A percentile compares a stretch with the other conserved stretches of the same genome.
phyloP scores from a whole-genome alignment of 164 flowering plant genomes.

The Hamamelis virginiana region DNA sequence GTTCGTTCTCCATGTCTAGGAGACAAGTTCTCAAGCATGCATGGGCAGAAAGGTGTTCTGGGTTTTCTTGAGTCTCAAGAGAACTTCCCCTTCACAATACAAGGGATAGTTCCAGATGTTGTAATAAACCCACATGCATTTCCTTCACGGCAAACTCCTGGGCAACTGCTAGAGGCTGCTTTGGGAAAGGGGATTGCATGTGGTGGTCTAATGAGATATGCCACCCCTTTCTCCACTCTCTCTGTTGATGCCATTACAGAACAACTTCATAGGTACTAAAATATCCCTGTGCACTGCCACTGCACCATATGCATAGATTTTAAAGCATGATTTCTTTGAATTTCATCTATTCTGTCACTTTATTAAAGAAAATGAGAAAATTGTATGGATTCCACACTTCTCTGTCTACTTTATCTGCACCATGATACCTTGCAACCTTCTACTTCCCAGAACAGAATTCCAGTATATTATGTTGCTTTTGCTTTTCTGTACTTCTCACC shows the following conservation, averaged over 20 bases:
- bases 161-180: slow-evolving; percentile 92
- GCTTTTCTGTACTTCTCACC: too few species aligned
- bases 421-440: too few species aligned
- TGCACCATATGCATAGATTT: background rate
- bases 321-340: background rate
- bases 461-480: too few species aligned
- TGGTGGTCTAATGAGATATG: slow-evolving; percentile 59
- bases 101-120: slow-evolving; percentile 96
- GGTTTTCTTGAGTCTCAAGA: slow-evolving; percentile 87
- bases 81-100: slow-evolving; percentile 82
- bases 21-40: slow-evolving; percentile 98
- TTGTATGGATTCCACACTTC: too few species aligned
- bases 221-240: slow-evolving; percentile 86
- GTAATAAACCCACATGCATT: slow-evolving; percentile 98
- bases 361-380: too few species aligned
- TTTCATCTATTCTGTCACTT: background rate
- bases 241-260: slow-evolving; percentile 75
- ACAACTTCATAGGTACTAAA: slow-evolving; percentile 81
- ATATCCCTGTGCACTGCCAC: background rate
- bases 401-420: too few species aligned
- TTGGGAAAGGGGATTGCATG: slow-evolving; percentile 89
- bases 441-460: too few species aligned
- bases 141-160: slow-evolving; percentile 95
- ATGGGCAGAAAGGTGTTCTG: slow-evolving; percentile 93
- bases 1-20: slow-evolving; percentile 89